Percentiles rank a stretch among this genome's conserved stretches.
Conservation (phyloP, 2,329 filamentous ascomycete genomes). For the Thelonectria blattea region DNA sequence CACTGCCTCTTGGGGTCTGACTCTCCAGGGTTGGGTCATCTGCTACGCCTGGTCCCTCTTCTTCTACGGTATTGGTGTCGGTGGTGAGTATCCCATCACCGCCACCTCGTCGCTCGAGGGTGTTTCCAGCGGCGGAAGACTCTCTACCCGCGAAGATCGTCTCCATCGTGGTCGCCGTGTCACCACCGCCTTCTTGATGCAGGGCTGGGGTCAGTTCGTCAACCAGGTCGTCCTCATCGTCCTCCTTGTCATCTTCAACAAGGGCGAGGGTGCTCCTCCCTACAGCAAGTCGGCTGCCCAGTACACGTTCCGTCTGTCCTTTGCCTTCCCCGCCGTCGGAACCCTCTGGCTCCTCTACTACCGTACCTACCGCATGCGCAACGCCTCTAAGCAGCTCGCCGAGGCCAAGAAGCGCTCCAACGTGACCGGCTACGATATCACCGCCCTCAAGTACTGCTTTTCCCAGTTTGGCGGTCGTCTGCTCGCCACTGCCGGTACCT, state of each 20-base stretch:
- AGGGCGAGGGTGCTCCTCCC: constrained; percentile 72
- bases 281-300: constrained; percentile 81
- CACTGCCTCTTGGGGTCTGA: constrained; percentile 86
- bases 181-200: constrained; percentile 96
- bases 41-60: constrained; percentile 96
- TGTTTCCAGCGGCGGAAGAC: constrained; percentile 80
- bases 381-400: constrained; percentile 81
- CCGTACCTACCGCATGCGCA: constrained; percentile 92
- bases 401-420: constrained; percentile 83
- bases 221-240: constrained; percentile 92
- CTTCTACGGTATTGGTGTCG: constrained; percentile 71
- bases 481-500: constrained; percentile 83
- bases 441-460: constrained; percentile 80
- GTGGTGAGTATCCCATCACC: constrained; percentile 95
- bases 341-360: constrained; percentile 97
- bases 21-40: constrained; percentile 92
- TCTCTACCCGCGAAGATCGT: constrained; percentile 91
- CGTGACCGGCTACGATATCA: constrained; percentile 91
- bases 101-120: constrained; percentile 95
- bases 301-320: constrained; percentile 91
- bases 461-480: constrained; percentile 85
- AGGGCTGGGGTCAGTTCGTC: constrained; percentile 95
- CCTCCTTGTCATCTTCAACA: constrained; percentile 86
- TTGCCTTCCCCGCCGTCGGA: constrained; percentile 87
- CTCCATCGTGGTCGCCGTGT: constrained; percentile 96